These are phyloP conservation scores for Comarum palustre DNA, from an alignment of 306 rosid species.

Conservation along the genomic window DNA sequence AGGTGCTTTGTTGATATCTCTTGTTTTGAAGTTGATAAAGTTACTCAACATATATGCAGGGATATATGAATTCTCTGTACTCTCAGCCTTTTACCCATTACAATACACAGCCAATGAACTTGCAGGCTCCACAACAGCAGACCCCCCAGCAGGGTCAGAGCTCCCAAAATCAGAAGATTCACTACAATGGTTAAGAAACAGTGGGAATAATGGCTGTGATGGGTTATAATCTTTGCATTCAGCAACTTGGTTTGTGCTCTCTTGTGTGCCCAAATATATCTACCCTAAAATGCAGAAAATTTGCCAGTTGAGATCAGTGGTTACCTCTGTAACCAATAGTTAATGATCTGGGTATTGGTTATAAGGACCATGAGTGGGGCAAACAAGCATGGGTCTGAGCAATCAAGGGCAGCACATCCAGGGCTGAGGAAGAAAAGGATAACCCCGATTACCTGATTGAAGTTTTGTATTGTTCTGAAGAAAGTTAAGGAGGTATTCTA, in stretches of 20 bases:
- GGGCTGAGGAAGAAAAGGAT: constrained; percentile 72
- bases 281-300: constrained; percentile 47
- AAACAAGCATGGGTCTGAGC: constrained; percentile 47
- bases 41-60: constrained; percentile 38
- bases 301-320: constrained; percentile 40
- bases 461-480: constrained; percentile 65
- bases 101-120: constrained; percentile 83
- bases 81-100: constrained; percentile 96
- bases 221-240: constrained; percentile 93
- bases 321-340: constrained; percentile 36
- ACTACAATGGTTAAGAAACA: constrained; percentile 71
- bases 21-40: neutral
- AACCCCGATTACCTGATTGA: constrained; percentile 67
- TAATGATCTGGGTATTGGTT: constrained; percentile 38
- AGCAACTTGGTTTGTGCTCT: constrained; percentile 82
- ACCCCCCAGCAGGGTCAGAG: constrained; percentile 72
- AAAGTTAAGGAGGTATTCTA: constrained; percentile 35
- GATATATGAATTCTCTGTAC: constrained; percentile 79
- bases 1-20: neutral
- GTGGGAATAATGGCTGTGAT: constrained; percentile 52
- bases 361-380: constrained; percentile 43
- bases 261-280: constrained; percentile 55
- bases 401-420: constrained; percentile 57
- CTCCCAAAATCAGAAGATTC: constrained; percentile 91
- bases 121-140: constrained; percentile 81